Evolutionary conservation across 139 green algal species (phyloP), one percentile per base, ranked within the genome.

Genomic region (Chlamydomonas sphaeroides): DNA sequence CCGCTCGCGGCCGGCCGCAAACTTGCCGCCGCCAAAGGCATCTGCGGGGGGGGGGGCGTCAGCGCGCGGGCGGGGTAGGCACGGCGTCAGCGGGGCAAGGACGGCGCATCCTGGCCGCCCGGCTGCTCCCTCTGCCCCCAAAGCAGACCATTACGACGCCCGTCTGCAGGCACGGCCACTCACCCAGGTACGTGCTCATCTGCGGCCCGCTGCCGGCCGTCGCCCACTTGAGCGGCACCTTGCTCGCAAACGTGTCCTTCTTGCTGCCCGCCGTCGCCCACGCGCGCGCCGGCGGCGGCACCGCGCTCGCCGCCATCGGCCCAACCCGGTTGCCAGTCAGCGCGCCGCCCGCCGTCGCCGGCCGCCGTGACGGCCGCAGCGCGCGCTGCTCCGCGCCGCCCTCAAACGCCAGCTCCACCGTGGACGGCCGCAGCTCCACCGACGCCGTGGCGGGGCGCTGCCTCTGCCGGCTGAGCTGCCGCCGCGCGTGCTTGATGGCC

Each of bases 181-280:
- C n/a, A n/a, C 79, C 78, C 33, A 65, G 35, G 65, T 88, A 88
- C 25, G 70, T 35, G 53, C 38, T 69, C 57, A 68, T 59, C 21
- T 20, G 2, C 26, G 70, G 84, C 32, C 38, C 83, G 17, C 23
- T n/a, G 10, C 42, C 23, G 0, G 51, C 65, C 3, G 10, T 51
- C 5, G 84, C 70, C 84, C 84, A 88, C 71, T 84, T 75, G 32
- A 88, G 57, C 51, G 84, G 84, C 26, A 83, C 42, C 51, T 74
- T 81, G 76, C 11, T 56, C 49, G 33, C 45, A 59, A 87, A 87
- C 32, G 56, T 83, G 26, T 83, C 57, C 39, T 65, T 83, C 41
- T 74, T 42, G 2, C 49, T 32, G 3, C 26, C n/a, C 20, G 65
- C 39, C 15, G 33, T 42, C 11, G 18, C 25, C 3, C 21, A 51